Percentiles rank a stretch among this genome's conserved stretches.
phyloP scores from a whole-genome alignment of 129 eudicot species.

The Ambrosia trifida region DNA sequence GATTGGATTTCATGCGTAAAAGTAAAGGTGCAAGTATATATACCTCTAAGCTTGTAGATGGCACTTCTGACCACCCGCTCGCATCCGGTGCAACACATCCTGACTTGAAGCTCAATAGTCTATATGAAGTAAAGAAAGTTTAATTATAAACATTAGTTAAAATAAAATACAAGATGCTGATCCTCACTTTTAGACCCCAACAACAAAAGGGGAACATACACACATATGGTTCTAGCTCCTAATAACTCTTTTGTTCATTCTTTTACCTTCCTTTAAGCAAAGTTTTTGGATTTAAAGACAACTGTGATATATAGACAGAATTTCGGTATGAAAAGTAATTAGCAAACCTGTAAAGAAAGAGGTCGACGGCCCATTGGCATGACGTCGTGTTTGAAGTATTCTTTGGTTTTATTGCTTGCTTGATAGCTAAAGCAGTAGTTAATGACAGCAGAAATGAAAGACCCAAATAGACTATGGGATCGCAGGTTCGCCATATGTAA shows the following conservation, averaged over 20 bases:
- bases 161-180: conserved; percentile 20
- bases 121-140: conserved; percentile 36
- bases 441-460: conserved; percentile 46
- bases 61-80: conserved; percentile 87
- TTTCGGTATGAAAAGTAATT: conserved; percentile 10
- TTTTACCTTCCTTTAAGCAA: conserved; percentile 4
- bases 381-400: conserved; percentile 40
- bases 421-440: conserved; percentile 52
- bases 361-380: conserved; percentile 82
- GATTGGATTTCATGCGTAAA: neutral
- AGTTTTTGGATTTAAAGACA: conserved; percentile 14
- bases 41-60: conserved; percentile 91
- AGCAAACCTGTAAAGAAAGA: conserved; percentile 74
- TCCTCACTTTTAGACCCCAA: conserved; percentile 26
- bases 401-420: conserved; percentile 34
- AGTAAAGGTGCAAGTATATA: conserved; percentile 44
- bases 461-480: conserved; percentile 45
- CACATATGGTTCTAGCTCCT: conserved; percentile 18
- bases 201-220: conserved; percentile 26
- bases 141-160: conserved; percentile 13
- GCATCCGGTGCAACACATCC: conserved; percentile 98
- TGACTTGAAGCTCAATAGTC: conserved; percentile 94
- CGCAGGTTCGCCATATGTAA: conserved; percentile 43
- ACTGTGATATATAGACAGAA: neutral
- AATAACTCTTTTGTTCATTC: conserved; percentile 21